Base-by-base conservation (phyloP, 768 basidiomycete genomes). In the Boletus rex-veris region DNA sequence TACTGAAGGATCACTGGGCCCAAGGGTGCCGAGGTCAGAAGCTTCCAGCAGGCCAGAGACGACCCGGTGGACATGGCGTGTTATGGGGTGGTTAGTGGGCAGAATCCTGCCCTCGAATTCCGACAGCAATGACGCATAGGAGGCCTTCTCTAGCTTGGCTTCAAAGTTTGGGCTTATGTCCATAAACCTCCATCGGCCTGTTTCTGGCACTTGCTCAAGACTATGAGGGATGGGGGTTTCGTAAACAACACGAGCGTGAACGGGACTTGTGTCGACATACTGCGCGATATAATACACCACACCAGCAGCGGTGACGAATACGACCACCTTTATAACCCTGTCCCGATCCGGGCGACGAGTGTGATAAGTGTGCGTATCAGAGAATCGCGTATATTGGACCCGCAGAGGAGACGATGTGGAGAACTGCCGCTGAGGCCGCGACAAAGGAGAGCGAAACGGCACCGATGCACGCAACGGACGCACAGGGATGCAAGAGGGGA, bases 171-270 rank as follows among this genome's bases (percentile, higher is more conserved):
- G 77, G 39, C 78, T 78, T 4, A 86, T 77, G 64, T 90, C 87
- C 82, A 98, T 96, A 67, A 95, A 97, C 19, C 95, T 73, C 81
- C 86, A 87, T 52, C 95, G 74, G 0, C 92, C 92, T 0, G 92
- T 95, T 65, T 94, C 87, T 3, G 88, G 84, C 0, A 92, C 89
- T 64, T 81, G 78, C 66, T 98, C 94, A 26, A 95, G 75, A 63
- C 92, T 94, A 44, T 31, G 5, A 39, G 37, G 18, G 45, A 35
- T 3, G 15, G 4, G 11, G 0, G 7, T n/a, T 9, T 46, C 16
- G 39, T 63, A n/a, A 50, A 33, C 19, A 26, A 21, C 33, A 36
- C 19, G 39, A 15, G 40, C 16, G 26, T 15, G 43, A 21, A 36
- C 4, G 10, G 16, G 2, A 42, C 21, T 14, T 5, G 14, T 19